These are phyloP conservation scores for Xylaria scruposa DNA, from an alignment of 495 filamentous ascomycete species.

Conservation along the genomic window DNA sequence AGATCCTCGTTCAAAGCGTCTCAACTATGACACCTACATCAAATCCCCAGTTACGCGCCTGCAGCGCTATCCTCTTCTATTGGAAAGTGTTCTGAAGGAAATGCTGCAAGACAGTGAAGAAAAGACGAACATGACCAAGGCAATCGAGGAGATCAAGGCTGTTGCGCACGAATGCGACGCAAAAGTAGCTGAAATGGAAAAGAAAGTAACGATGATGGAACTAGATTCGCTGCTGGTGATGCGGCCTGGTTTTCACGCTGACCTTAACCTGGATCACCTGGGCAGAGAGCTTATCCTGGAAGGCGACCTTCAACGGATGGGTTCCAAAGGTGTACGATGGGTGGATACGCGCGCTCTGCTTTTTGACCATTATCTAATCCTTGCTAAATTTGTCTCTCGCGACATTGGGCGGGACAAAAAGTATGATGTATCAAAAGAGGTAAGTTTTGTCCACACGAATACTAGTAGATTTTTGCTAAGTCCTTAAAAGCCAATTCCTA, in stretches of 20 bases:
- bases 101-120: slow-evolving; percentile 87
- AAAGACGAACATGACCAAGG: slow-evolving; percentile 80
- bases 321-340: slow-evolving; percentile 85
- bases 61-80: slow-evolving; percentile 85
- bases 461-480: slow-evolving; percentile 11
- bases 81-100: slow-evolving; percentile 83
- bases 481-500: slow-evolving; percentile 79
- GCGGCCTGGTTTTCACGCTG: slow-evolving; percentile 83
- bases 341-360: slow-evolving; percentile 91
- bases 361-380: slow-evolving; percentile 95
- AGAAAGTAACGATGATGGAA: slow-evolving; percentile 89
- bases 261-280: slow-evolving; percentile 91
- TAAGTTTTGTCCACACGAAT: slow-evolving; percentile 47
- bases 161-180: slow-evolving; percentile 93
- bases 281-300: slow-evolving; percentile 87
- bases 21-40: slow-evolving; percentile 93
- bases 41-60: slow-evolving; percentile 93
- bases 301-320: slow-evolving; percentile 87
- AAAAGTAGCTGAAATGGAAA: slow-evolving; percentile 91
- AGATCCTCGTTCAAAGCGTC: slow-evolving; percentile 80
- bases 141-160: slow-evolving; percentile 92
- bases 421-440: slow-evolving; percentile 93
- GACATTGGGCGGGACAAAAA: slow-evolving; percentile 79
- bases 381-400: slow-evolving; percentile 80
- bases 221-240: slow-evolving; percentile 82